A percentile compares a stretch with the other conserved stretches of the same genome.
phyloP scores from a whole-genome alignment of 176 grass and related monocot genomes.

The maize (Zea mays) region Zm-B73-REFERENCE-NAM-5.0 NC_050100.1:164385001-164385500 shows the following conservation, averaged over 20 bases:
- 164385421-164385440: neutral
- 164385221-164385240: neutral
- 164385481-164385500: too few relatives aligned
- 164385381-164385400: too few relatives aligned
- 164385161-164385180: slow-evolving; percentile 17
- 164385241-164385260: neutral
- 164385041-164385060: slow-evolving; percentile 6
- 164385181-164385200: slow-evolving; percentile 5
- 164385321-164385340: neutral
- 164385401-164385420: neutral
- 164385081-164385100: slow-evolving; percentile 24
- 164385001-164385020: neutral
- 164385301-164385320: neutral
- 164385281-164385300: too few relatives aligned
- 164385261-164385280: neutral
- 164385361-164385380: neutral
- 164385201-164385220: neutral
- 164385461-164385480: neutral
- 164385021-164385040: neutral
- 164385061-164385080: slow-evolving; percentile 34
- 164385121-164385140: slow-evolving; percentile 1
- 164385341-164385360: neutral
- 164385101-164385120: slow-evolving; percentile 6
- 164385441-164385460: neutral
- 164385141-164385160: slow-evolving; percentile 19